phyloP scores from a whole-genome alignment of 371 early-diverging fungal species.

The Rhizopus delemar region DNA sequence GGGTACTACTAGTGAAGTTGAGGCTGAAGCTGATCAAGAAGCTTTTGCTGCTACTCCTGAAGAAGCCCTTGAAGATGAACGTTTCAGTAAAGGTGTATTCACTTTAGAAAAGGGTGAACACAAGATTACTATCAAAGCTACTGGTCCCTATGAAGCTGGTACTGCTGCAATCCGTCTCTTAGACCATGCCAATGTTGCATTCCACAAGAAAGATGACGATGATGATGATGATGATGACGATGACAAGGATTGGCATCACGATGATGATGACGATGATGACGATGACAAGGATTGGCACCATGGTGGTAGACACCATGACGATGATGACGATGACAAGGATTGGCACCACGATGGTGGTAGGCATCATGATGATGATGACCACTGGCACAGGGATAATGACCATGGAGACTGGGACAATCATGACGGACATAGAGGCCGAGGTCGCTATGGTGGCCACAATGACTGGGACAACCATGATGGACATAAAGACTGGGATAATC shows the following conservation, averaged over 20 bases:
- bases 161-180: conserved; percentile 52
- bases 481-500: background rate
- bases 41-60: conserved; percentile 47
- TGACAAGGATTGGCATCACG: conserved; percentile 6
- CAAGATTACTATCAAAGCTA: conserved; percentile 47
- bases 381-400: background rate
- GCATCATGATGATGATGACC: conserved; percentile 1
- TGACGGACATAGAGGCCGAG: background rate
- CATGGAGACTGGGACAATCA: too few species aligned
- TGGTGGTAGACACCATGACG: conserved; percentile 2
- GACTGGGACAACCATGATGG: conserved; percentile 2
- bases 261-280: conserved; percentile 10
- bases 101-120: conserved; percentile 40
- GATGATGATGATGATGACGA: conserved; percentile 15
- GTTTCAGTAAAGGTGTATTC: conserved; percentile 47
- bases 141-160: conserved; percentile 49
- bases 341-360: background rate
- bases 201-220: conserved; percentile 21
- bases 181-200: conserved; percentile 15
- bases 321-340: background rate
- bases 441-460: background rate
- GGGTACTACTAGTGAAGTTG: conserved; percentile 41
- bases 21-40: conserved; percentile 23
- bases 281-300: conserved; percentile 11
- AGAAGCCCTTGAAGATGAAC: conserved; percentile 43